Conservation (phyloP, 2,329 filamentous ascomycete species). For the Cladosporium cucumerinum region DNA sequence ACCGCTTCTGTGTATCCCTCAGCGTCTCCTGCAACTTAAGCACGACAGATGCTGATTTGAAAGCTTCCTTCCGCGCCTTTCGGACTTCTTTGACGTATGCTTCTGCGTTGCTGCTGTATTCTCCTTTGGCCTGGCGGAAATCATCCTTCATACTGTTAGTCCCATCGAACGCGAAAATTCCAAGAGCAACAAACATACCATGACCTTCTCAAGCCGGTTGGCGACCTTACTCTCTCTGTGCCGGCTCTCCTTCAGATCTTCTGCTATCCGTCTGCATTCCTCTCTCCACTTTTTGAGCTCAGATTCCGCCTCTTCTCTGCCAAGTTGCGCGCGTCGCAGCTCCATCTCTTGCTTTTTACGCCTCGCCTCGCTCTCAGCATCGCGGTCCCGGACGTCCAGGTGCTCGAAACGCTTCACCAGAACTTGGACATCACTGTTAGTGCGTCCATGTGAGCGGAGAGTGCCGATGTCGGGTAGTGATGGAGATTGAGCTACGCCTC, state of each 20-base stretch:
- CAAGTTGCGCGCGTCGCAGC: constrained; percentile 43
- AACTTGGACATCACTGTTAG: constrained; percentile 57
- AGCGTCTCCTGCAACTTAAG: constrained; percentile 70
- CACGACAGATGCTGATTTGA: constrained; percentile 67
- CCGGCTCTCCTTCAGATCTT: constrained; percentile 61
- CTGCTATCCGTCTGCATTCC: constrained; percentile 55
- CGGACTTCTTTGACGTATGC: constrained; percentile 73
- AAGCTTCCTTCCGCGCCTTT: constrained; percentile 66
- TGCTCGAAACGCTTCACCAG: constrained; percentile 70
- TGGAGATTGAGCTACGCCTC: constrained; percentile 29
- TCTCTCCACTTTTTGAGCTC: constrained; percentile 63
- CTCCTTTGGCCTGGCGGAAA: constrained; percentile 65
- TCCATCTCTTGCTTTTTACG: constrained; percentile 43
- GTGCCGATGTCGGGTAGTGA: constrained; percentile 32
- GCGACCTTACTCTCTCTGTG: constrained; percentile 64
- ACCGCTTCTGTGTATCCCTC: constrained; percentile 13
- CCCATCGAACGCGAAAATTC: background rate
- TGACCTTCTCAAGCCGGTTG: constrained; percentile 64
- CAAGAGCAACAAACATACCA: constrained; percentile 52
- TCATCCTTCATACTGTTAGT: constrained; percentile 54
- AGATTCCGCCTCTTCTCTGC: constrained; percentile 64
- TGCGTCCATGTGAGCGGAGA: constrained; percentile 43
- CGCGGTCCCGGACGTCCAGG: constrained; percentile 53
- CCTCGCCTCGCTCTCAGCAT: constrained; percentile 39
- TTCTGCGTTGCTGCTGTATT: constrained; percentile 38